Evolutionary conservation across 371 early-diverging fungal genomes (phyloP).

Genomic region (Lichtheimia ramosa): DNA sequence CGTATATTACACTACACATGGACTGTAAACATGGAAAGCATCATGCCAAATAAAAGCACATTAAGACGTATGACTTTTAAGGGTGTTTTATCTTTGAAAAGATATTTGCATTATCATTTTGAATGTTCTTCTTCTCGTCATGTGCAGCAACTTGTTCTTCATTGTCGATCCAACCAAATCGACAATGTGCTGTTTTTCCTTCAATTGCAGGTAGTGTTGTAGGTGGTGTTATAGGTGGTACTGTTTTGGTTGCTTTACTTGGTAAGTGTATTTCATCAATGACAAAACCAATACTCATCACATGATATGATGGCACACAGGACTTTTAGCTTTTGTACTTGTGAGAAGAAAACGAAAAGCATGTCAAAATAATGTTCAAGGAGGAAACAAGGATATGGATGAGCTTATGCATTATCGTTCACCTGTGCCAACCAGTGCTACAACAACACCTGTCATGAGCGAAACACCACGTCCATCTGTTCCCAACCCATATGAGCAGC

Average conservation of each 20-base stretch:
- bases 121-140: no score
- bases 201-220: no score
- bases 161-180: no score
- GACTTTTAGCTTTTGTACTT: conserved; percentile 4
- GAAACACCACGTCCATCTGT: background rate
- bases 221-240: conserved; percentile 10
- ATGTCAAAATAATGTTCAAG: background rate
- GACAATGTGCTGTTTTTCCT: no score
- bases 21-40: conserved; percentile 67
- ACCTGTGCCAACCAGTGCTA: conserved; percentile 2
- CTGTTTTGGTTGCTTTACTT: conserved; percentile 5
- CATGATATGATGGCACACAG: background rate
- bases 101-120: no score
- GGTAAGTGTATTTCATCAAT: conserved; percentile 4
- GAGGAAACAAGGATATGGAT: background rate
- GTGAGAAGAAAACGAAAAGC: background rate
- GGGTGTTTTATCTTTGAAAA: no score
- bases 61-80: background rate
- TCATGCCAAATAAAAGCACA: conserved; percentile 21
- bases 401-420: conserved; percentile 9
- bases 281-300: background rate
- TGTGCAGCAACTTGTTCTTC: no score
- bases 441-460: conserved; percentile 5
- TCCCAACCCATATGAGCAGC: background rate
- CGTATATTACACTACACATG: no score